Percentiles rank a stretch among this genome's conserved stretches.
Evolutionary conservation across 345 rosid genomes (phyloP).

Genomic region (Eucalyptus cloeziana): DNA sequence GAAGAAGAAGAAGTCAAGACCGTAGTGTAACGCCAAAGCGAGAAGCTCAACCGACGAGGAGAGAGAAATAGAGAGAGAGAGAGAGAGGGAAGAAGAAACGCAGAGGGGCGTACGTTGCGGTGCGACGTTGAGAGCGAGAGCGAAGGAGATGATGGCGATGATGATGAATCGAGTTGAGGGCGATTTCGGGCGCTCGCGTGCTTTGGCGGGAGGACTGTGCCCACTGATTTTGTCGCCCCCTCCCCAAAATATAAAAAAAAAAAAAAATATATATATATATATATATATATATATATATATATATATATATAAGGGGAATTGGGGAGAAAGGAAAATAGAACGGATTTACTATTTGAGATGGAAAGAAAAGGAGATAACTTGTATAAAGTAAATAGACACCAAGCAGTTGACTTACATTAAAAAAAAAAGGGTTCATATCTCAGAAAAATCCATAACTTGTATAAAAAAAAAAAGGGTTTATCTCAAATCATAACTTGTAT

Average conservation of each 20-base stretch:
- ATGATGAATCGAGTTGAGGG: not conserved
- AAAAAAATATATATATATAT: too few species aligned
- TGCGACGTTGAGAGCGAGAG: not conserved
- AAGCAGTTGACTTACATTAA: not conserved
- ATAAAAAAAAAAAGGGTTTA: not conserved
- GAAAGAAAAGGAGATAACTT: not conserved
- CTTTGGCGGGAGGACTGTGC: not conserved
- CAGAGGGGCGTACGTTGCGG: not conserved
- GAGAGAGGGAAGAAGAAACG: not conserved
- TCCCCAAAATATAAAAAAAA: too few species aligned
- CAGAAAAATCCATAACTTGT: too few species aligned
- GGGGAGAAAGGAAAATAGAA: not conserved
- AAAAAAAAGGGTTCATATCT: not conserved
- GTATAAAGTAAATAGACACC: not conserved
- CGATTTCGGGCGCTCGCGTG: not conserved
- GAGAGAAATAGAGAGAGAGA: not conserved
- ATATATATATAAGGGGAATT: not conserved
- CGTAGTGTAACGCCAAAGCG: not conserved
- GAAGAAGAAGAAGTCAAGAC: not conserved
- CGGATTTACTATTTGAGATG: not conserved
- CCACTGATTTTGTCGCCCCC: not conserved
- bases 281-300: not conserved
- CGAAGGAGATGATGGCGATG: not conserved
- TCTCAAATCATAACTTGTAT: fast-evolving
- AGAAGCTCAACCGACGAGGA: not conserved